Base-by-base conservation (phyloP, 139 green algal genomes). In the Tetradesmus obliquus region DNA sequence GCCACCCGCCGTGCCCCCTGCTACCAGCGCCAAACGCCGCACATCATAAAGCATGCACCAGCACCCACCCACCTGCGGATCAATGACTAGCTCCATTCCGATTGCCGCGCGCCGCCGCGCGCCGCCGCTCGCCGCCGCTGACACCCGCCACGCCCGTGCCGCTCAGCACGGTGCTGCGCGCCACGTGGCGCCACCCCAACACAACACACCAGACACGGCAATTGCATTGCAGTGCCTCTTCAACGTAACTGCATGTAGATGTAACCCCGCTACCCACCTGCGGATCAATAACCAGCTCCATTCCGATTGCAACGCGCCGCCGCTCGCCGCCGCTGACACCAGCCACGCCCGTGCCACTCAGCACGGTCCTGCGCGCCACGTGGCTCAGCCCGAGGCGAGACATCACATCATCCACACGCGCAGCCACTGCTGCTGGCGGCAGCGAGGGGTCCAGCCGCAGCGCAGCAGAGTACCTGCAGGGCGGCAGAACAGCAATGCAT, bases 1-100 rank as follows among this genome's bases (percentile, higher is more conserved):
- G 32, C 32, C 32, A 45, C 32, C 32, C 32, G 32, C 32, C 32
- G 32, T 45, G 32, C 32, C 32, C 32, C 32, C 32, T 45, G 32
- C 32, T 45, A 45, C 32, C 32, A 45, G 32, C 32, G 32, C 32
- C 32, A 45, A 45, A 45, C 32, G 32, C 32, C 32, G 32, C 32
- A 72, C 62, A 72, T 13, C 10, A 12, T 12, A 12, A 12, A 72
- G 62, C 62, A 72, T 45, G 32, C 32, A 45, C 32, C 32, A 45
- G 32, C 32, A n/a, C 57, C 1, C 57, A 9, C 93, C 54, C 51
- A 95, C 86, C 83, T 69, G 60, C 7, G 96, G 95, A 20, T 95
- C 89, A 1, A 89, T 96, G 8, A 97, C 93, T 22, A 98, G 92
- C 94, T 98, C 97, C 94, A 98, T 97, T 45, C 88, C 96, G n/a